A percentile compares a stretch with the other conserved stretches of the same genome.
Conservation (phyloP, 164 flowering plant species). For the Platanus orientalis region DNA sequence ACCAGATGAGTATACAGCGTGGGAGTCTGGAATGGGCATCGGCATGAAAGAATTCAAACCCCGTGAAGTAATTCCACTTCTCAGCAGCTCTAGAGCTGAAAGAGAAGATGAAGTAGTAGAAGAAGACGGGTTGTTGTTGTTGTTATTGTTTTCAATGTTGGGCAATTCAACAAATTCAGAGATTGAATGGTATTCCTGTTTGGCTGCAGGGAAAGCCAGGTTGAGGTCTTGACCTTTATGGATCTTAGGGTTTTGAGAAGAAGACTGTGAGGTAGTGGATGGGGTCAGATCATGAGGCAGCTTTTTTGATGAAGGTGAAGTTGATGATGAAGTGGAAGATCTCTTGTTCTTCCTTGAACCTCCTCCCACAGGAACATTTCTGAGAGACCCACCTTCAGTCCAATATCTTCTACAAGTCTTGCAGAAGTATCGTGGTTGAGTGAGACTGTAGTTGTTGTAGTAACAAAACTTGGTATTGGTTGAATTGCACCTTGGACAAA, state of each 20-base stretch:
- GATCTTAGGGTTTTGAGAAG: conserved; percentile 34
- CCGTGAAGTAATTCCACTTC: conserved; percentile 34
- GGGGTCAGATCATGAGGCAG: conserved; percentile 32
- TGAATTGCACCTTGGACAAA: conserved; percentile 96
- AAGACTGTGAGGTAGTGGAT: conserved; percentile 11
- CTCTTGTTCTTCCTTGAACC: conserved; percentile 89
- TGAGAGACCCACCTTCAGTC: conserved; percentile 94
- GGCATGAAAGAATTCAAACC: conserved; percentile 64
- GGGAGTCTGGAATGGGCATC: conserved; percentile 42
- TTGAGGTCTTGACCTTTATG: conserved; percentile 60
- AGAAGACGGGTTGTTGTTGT: conserved; percentile 14
- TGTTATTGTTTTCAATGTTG: conserved; percentile 17
- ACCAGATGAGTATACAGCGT: conserved; percentile 40
- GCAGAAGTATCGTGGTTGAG: conserved; percentile 97
- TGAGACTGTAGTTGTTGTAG: conserved; percentile 94
- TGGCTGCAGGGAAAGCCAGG: conserved; percentile 37
- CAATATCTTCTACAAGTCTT: conserved; percentile 93
- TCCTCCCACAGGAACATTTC: conserved; percentile 97
- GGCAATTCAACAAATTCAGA: conserved; percentile 40
- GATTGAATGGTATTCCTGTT: conserved; percentile 31
- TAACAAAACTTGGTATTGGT: conserved; percentile 92
- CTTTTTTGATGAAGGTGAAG: conserved; percentile 28
- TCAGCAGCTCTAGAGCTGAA: conserved; percentile 50
- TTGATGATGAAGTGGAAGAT: conserved; percentile 33
- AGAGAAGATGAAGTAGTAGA: conserved; percentile 23